Conservation (phyloP, 2,329 filamentous ascomycete species). For the Paecilomyces sp. region DNA sequence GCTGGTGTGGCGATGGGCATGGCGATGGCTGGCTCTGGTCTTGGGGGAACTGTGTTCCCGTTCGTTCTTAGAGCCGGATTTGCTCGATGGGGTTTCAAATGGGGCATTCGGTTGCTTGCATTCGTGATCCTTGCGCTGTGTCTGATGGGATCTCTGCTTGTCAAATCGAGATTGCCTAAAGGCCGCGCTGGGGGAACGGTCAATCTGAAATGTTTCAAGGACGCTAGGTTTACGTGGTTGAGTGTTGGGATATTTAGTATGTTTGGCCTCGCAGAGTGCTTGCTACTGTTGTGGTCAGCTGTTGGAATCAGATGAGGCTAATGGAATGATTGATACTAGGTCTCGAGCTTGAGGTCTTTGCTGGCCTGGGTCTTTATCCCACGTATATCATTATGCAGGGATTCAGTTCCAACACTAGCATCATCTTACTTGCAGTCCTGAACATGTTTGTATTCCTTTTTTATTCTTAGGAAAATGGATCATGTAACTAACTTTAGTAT, state of each 20-base stretch:
- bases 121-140: slow-evolving; percentile 28
- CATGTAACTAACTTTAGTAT: not conserved
- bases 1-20: slow-evolving; percentile 33
- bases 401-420: slow-evolving; percentile 19
- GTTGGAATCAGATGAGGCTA: too few relatives aligned
- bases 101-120: slow-evolving; percentile 32
- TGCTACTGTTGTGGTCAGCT: rapidly evolving
- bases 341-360: slow-evolving; percentile 30
- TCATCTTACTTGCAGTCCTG: slow-evolving; percentile 33
- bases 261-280: not conserved
- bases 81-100: slow-evolving; percentile 28
- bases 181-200: slow-evolving; percentile 27
- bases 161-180: slow-evolving; percentile 29
- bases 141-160: slow-evolving; percentile 24
- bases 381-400: slow-evolving; percentile 34
- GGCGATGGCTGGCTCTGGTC: slow-evolving; percentile 31
- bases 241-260: slow-evolving; percentile 39
- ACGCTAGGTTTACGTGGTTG: slow-evolving; percentile 37
- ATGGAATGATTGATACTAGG: slow-evolving; percentile 10
- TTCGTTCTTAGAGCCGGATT: slow-evolving; percentile 28
- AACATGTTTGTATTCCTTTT: slow-evolving; percentile 24
- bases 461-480: not conserved
- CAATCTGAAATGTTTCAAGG: slow-evolving; percentile 37
- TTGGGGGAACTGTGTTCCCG: slow-evolving; percentile 33
- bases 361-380: slow-evolving; percentile 34